These are phyloP conservation scores for Capronia epimyces DNA, from an alignment of 2,329 filamentous ascomycete species.

Conservation along the genomic window DNA sequence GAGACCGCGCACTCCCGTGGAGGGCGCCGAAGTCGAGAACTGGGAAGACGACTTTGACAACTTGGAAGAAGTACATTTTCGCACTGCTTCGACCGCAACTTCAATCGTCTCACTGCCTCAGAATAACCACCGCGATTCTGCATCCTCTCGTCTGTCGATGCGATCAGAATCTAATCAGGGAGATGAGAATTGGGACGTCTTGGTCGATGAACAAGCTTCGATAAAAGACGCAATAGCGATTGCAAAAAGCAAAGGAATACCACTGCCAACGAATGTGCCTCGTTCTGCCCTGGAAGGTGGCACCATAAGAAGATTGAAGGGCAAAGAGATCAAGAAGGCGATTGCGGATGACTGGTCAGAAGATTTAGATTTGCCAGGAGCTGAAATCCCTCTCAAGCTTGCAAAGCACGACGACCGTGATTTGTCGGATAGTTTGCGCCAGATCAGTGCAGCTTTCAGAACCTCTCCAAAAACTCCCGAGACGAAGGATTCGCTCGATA, in stretches of 20 bases:
- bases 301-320: slow-evolving; percentile 83
- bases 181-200: slow-evolving; percentile 83
- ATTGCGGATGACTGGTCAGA: slow-evolving; percentile 78
- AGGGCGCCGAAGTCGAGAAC: slow-evolving; percentile 40
- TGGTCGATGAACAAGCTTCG: slow-evolving; percentile 78
- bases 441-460: slow-evolving; percentile 51
- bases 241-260: slow-evolving; percentile 83
- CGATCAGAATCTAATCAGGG: slow-evolving; percentile 69
- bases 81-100: slow-evolving; percentile 42
- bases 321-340: slow-evolving; percentile 64
- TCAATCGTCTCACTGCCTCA: slow-evolving; percentile 42
- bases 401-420: slow-evolving; percentile 56
- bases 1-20: slow-evolving; percentile 33
- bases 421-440: slow-evolving; percentile 64
- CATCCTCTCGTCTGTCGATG: slow-evolving; percentile 75
- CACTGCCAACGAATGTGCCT: slow-evolving; percentile 78
- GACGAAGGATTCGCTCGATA: slow-evolving; percentile 31
- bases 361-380: slow-evolving; percentile 63
- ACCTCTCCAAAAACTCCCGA: slow-evolving; percentile 35
- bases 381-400: slow-evolving; percentile 56
- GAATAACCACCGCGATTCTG: slow-evolving; percentile 59
- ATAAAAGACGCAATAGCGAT: slow-evolving; percentile 81
- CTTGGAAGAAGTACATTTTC: slow-evolving; percentile 43
- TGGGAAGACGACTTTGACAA: slow-evolving; percentile 49
- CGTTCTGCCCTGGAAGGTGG: slow-evolving; percentile 85